Evolutionary conservation across 139 green algal genomes (phyloP).

Genomic region (Asterochloris sp.): DNA sequence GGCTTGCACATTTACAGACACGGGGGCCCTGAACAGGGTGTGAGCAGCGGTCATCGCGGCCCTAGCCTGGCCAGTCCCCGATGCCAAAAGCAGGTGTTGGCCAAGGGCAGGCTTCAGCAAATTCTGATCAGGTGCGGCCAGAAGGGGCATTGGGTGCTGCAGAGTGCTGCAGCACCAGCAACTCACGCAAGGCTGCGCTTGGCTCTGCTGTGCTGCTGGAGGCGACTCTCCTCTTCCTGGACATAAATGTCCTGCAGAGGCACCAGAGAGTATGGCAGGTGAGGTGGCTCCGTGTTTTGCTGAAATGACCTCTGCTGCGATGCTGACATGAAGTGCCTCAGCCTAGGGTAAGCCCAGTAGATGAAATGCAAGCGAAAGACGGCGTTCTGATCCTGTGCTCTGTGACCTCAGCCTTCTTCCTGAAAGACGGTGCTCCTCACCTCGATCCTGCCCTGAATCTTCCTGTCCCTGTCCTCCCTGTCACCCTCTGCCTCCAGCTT

Average conservation of each 20-base stretch:
- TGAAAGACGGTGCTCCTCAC: neutral
- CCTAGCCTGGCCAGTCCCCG: neutral
- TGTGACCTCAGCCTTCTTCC: no score
- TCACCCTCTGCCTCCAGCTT: constrained; percentile 18
- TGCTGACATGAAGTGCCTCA: neutral
- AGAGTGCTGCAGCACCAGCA: neutral
- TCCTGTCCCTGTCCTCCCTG: neutral
- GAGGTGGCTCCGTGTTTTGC: neutral
- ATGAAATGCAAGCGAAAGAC: neutral
- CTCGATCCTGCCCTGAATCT: constrained; percentile 22
- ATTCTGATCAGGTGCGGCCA: no score
- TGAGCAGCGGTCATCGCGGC: neutral
- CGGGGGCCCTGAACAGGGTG: neutral
- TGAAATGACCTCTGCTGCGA: neutral
- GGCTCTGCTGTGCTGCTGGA: neutral
- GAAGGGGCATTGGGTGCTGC: no score
- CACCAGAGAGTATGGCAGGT: neutral
- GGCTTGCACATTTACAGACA: neutral
- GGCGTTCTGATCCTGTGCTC: no score
- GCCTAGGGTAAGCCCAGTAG: neutral
- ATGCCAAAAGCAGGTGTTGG: neutral
- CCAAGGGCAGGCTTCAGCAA: no score
- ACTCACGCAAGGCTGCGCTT: neutral
- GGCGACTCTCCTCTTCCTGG: constrained; percentile 14
- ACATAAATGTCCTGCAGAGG: constrained; percentile 25